Base-by-base conservation (phyloP, 1,284 basidiomycete species). In the Heterobasidion irregulare region DNA sequence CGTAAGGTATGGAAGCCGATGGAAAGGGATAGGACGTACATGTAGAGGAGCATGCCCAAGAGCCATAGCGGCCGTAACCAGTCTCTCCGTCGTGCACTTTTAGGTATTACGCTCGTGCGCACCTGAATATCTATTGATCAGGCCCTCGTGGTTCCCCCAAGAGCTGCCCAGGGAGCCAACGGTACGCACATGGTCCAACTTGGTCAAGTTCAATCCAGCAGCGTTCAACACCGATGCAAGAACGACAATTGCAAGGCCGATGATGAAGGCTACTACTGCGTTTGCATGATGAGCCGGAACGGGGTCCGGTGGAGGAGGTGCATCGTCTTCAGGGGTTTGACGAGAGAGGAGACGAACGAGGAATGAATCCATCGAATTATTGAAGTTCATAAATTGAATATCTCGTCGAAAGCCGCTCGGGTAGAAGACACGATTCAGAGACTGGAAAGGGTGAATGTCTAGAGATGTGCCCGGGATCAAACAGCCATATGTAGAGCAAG, bases 161-260 rank as follows among this genome's bases (percentile, higher is more conserved):
- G 8, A 56, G 16, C 34, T 54, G 6, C 53, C 10, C 16, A 32
- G 26, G 41, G 36, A 16, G 49, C 38, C 36, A 1, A 43, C 59
- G 49, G 53, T n/a, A 64, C 79, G 59, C 59, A 87, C 87, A 78
- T 91, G 88, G 69, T 93, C 90, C 38, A 92, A 70, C 68, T 93
- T 93, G 47, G 87, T 89, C 58, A 93, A 72, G 66, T 92, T 93
- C 49, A 93, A 74, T 19, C 92, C 91, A 1, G 86, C 88, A 45
- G 91, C 92, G 63, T 93, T 94, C 61, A 92, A 75, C 12, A 93
- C 78, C 8, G 86, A 89, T 0, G 92, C 87, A 13, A 88, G 72
- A 2, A 88, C 72, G 47, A 92, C 82, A 63, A 94, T 93, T 44
- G 82, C 70, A 54, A 93, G 79, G 7, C 90, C 89, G 58, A 91